These are phyloP conservation scores for Ogataea nonfermentans DNA, from an alignment of 805 yeast genomes.

Conservation along the genomic window DNA sequence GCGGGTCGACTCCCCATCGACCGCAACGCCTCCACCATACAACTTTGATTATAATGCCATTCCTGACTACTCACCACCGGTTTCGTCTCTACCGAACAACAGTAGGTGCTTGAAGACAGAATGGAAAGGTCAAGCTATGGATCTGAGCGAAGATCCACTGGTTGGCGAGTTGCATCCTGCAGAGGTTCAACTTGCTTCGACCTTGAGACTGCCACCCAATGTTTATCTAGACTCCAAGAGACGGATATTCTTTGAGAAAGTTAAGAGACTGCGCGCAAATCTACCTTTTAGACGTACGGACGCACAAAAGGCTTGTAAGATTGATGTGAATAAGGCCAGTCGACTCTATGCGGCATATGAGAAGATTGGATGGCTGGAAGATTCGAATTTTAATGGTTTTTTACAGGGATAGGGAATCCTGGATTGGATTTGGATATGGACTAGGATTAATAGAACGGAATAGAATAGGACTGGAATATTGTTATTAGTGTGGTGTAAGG, in stretches of 20 bases:
- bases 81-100: conserved; percentile 63
- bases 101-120: conserved; percentile 79
- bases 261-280: conserved; percentile 63
- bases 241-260: conserved; percentile 86
- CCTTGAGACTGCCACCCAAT: conserved; percentile 83
- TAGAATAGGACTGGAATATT: not conserved
- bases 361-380: conserved; percentile 88
- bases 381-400: conserved; percentile 51
- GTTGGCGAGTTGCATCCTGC: conserved; percentile 81
- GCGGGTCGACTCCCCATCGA: conserved; percentile 21
- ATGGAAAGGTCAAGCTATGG: conserved; percentile 99
- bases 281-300: conserved; percentile 93
- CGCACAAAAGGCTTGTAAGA: conserved; percentile 96
- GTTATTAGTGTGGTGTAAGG: not conserved
- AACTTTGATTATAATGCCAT: conserved; percentile 64
- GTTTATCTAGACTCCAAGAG: conserved; percentile 78
- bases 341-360: conserved; percentile 88
- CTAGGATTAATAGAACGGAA: not conserved
- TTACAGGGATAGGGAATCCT: conserved; percentile 13
- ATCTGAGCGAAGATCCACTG: conserved; percentile 74
- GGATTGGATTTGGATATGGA: conserved; percentile 1
- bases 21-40: conserved; percentile 45
- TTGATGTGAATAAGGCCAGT: conserved; percentile 95
- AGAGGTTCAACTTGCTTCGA: conserved; percentile 80
- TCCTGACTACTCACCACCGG: conserved; percentile 81